These are phyloP conservation scores for Coemansia furcata DNA, from an alignment of 192 early-diverging fungal species.

Conservation along the genomic window DNA sequence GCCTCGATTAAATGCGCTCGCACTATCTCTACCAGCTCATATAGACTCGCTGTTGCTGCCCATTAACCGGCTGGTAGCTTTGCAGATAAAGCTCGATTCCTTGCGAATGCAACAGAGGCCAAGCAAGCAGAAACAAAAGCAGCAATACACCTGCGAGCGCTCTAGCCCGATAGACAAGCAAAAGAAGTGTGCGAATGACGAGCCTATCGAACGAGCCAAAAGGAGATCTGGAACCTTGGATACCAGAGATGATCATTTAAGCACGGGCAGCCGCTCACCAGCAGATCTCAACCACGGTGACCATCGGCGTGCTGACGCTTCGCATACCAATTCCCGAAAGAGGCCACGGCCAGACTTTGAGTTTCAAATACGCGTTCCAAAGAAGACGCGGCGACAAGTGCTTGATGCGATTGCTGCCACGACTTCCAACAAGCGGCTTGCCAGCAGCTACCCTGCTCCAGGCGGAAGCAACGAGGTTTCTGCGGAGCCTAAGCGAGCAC, in stretches of 20 bases:
- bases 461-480: neutral
- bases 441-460: neutral
- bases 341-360: conserved; percentile 12
- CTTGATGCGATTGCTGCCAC: conserved; percentile 23
- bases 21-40: conserved; percentile 13
- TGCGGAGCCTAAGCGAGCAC: conserved; percentile 15
- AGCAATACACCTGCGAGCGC: conserved; percentile 1
- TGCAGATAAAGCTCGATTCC: conserved; percentile 2
- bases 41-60: conserved; percentile 12
- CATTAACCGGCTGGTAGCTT: conserved; percentile 8
- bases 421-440: conserved; percentile 9
- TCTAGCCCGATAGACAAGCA: neutral
- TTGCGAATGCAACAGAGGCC: conserved; percentile 9
- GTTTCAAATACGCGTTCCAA: conserved; percentile 35
- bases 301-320: neutral
- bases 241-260: neutral
- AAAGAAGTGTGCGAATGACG: neutral
- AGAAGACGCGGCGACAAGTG: conserved; percentile 29
- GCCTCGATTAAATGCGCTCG: conserved; percentile 13
- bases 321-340: conserved; percentile 6
- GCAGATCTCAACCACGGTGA: neutral
- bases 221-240: neutral
- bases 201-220: neutral
- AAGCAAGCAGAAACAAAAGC: conserved; percentile 1
- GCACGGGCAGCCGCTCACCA: neutral